Percentiles rank a stretch among this genome's conserved stretches.
Conservation (phyloP, 2,329 filamentous ascomycete species). For the Monascus ruber region DNA sequence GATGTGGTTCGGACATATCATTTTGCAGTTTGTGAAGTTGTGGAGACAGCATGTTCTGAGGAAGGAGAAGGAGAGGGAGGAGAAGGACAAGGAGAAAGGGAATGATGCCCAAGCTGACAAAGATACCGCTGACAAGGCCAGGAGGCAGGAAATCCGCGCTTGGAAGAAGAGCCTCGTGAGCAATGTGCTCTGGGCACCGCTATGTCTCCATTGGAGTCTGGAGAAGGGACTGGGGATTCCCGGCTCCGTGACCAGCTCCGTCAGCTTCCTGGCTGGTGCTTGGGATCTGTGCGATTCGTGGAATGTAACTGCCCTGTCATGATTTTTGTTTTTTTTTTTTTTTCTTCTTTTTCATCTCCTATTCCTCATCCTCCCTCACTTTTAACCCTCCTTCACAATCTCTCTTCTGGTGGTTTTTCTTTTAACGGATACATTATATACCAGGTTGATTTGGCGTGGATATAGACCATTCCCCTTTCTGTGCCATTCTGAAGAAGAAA, state of each 20-base stretch:
- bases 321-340: neutral
- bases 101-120: slow-evolving; percentile 12
- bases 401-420: neutral
- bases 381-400: neutral
- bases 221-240: slow-evolving; percentile 51
- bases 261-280: slow-evolving; percentile 42
- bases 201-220: slow-evolving; percentile 74
- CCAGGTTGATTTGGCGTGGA: neutral
- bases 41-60: slow-evolving; percentile 32
- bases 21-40: slow-evolving; percentile 61
- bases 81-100: slow-evolving; percentile 9
- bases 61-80: slow-evolving; percentile 15
- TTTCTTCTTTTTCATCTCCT: neutral
- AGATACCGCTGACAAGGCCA: slow-evolving; percentile 15
- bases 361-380: too few relatives aligned
- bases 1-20: slow-evolving; percentile 70
- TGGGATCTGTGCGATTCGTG: slow-evolving; percentile 36
- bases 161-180: slow-evolving; percentile 53
- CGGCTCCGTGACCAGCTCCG: slow-evolving; percentile 46
- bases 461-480: neutral
- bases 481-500: neutral
- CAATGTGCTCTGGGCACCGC: slow-evolving; percentile 65
- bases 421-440: neutral
- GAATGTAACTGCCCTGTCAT: slow-evolving; percentile 25
- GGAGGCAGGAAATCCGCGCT: slow-evolving; percentile 36